Evolutionary conservation across 2,329 filamentous ascomycete species (phyloP).

Genomic region (Microcyclosporella mali): DNA sequence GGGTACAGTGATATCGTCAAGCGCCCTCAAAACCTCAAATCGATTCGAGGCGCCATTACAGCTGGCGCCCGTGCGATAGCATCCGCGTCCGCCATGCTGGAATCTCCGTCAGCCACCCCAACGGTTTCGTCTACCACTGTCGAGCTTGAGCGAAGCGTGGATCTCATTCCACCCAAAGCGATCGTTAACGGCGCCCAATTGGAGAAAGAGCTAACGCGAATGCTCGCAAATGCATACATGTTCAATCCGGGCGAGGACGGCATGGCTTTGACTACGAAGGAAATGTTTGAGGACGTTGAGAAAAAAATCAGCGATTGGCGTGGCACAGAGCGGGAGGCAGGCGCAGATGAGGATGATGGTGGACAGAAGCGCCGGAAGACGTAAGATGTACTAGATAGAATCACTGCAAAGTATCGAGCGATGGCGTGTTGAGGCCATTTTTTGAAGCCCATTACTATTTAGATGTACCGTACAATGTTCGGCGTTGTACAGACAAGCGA

Average conservation of each 20-base stretch:
- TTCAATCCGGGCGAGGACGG: constrained; percentile 91
- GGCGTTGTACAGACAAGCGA: too few relatives aligned
- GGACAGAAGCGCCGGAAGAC: constrained; percentile 22
- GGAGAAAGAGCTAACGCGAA: constrained; percentile 87
- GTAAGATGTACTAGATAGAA: constrained; percentile 3
- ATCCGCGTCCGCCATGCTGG: constrained; percentile 37
- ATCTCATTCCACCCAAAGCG: constrained; percentile 75
- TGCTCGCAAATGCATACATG: constrained; percentile 98
- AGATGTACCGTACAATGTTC: too few relatives aligned
- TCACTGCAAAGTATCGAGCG: too few relatives aligned
- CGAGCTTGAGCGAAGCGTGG: constrained; percentile 63
- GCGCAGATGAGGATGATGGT: constrained; percentile 25
- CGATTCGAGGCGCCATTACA: constrained; percentile 44
- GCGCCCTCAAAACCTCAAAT: constrained; percentile 47
- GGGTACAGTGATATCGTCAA: constrained; percentile 49
- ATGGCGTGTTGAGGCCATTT: too few relatives aligned
- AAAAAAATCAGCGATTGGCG: constrained; percentile 69
- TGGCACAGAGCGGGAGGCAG: constrained; percentile 53
- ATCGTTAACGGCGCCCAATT: constrained; percentile 92
- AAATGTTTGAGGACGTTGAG: constrained; percentile 87
- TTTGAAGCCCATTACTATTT: too few relatives aligned
- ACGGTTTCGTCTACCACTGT: constrained; percentile 35
- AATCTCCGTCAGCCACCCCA: constrained; percentile 55
- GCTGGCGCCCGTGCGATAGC: constrained; percentile 54
- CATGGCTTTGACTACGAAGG: constrained; percentile 77